These are phyloP conservation scores for Colletotrichum cereale DNA, from an alignment of 2,329 filamentous ascomycete genomes.

Conservation along the genomic window DNA sequence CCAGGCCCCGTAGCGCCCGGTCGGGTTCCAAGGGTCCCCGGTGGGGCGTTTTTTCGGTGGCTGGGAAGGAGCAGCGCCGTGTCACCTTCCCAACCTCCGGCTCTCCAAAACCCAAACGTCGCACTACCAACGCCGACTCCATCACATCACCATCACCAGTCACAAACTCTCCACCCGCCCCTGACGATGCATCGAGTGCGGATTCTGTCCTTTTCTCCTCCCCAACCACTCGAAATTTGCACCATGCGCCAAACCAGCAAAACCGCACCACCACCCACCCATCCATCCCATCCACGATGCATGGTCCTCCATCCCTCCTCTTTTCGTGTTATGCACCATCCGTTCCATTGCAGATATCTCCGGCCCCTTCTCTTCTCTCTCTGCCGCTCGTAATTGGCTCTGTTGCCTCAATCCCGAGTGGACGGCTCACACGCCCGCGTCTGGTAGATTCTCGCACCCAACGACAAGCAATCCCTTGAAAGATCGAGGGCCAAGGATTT, in stretches of 20 bases:
- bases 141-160: slow-evolving; percentile 7
- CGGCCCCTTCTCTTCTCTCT: neutral
- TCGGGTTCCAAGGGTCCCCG: neutral
- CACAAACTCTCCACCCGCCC: neutral
- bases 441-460: slow-evolving; percentile 11
- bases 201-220: neutral
- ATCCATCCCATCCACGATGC: slow-evolving; percentile 30
- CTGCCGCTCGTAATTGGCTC: slow-evolving; percentile 26
- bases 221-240: slow-evolving; percentile 36
- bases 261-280: slow-evolving; percentile 28
- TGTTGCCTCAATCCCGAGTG: slow-evolving; percentile 6
- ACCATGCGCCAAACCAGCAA: slow-evolving; percentile 20
- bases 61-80: slow-evolving; percentile 31
- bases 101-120: slow-evolving; percentile 8
- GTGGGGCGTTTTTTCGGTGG: slow-evolving; percentile 28
- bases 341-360: slow-evolving; percentile 23
- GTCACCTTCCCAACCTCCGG: slow-evolving; percentile 27
- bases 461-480: slow-evolving; percentile 4
- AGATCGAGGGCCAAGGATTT: slow-evolving; percentile 7
- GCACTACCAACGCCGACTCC: neutral
- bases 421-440: slow-evolving; percentile 29
- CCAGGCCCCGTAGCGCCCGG: slow-evolving; percentile 34
- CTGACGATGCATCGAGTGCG: neutral
- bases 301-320: slow-evolving; percentile 6
- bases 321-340: slow-evolving; percentile 25